These are phyloP conservation scores for Kurtzmaniella cleridarum DNA, from an alignment of 805 yeast species.

Conservation along the genomic window DNA sequence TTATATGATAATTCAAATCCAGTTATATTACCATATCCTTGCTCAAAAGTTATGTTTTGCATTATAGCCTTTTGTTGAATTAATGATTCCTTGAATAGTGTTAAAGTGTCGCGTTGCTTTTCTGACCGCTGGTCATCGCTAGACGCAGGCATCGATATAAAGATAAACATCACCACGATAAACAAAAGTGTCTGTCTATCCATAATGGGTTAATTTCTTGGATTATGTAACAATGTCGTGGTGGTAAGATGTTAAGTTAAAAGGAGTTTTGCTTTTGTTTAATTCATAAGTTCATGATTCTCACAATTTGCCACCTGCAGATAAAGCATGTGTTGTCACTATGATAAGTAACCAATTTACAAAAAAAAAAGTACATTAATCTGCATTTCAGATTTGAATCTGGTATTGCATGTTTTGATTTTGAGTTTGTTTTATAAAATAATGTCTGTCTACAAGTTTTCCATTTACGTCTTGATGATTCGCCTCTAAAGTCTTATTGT, in stretches of 20 bases:
- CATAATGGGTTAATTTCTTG: no score
- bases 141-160: slow-evolving; percentile 26
- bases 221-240: neutral
- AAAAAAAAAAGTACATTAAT: no score
- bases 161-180: slow-evolving; percentile 29
- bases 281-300: no score
- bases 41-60: slow-evolving; percentile 35
- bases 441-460: no score
- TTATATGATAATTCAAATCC: slow-evolving; percentile 65
- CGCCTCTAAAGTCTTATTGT: no score
- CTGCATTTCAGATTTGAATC: no score
- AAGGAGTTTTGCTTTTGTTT: neutral
- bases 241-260: neutral
- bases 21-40: slow-evolving; percentile 66
- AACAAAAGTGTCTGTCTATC: slow-evolving; percentile 27
- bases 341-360: no score
- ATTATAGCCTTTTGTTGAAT: slow-evolving; percentile 18
- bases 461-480: no score
- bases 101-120: slow-evolving; percentile 21
- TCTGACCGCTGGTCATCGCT: slow-evolving; percentile 22
- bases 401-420: no score
- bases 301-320: no score
- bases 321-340: no score
- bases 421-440: no score
- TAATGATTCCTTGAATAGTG: slow-evolving; percentile 19